Conservation (phyloP, 768 basidiomycete genomes). For the Lactarius hatsudake region DNA sequence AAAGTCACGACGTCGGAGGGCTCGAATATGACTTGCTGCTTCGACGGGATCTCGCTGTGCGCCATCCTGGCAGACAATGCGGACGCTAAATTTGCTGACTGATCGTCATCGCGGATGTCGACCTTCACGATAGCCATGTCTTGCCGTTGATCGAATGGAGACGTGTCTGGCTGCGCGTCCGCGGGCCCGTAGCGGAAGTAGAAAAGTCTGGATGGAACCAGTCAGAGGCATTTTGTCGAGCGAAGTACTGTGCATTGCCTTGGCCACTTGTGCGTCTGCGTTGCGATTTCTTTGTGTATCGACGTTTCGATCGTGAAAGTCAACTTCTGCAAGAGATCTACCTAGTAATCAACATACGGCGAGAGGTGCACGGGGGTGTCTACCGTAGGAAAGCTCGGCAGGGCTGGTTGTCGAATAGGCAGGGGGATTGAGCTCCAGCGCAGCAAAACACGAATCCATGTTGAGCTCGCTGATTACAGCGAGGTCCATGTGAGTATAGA, state of each 20-base stretch:
- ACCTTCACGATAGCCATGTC: slow-evolving; percentile 52
- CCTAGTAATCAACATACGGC: slow-evolving; percentile 22
- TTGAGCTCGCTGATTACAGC: slow-evolving; percentile 56
- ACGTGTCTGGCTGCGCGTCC: slow-evolving; percentile 36
- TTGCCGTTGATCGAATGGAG: slow-evolving; percentile 29
- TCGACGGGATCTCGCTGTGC: slow-evolving; percentile 30
- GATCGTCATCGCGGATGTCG: slow-evolving; percentile 42
- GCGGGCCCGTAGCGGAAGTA: slow-evolving; percentile 55
- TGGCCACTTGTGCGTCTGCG: slow-evolving; percentile 41
- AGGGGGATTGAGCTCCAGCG: slow-evolving; percentile 44
- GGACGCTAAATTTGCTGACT: slow-evolving; percentile 58
- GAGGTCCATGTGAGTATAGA: slow-evolving; percentile 69
- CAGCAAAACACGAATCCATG: slow-evolving; percentile 48
- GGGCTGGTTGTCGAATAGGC: slow-evolving; percentile 37
- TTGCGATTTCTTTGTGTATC: slow-evolving; percentile 21
- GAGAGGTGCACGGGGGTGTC: slow-evolving; percentile 3
- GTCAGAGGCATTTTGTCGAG: slow-evolving; percentile 7
- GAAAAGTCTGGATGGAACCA: slow-evolving; percentile 42
- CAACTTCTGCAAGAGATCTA: slow-evolving; percentile 52
- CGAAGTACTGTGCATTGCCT: slow-evolving; percentile 32
- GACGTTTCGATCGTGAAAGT: slow-evolving; percentile 42
- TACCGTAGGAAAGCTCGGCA: slow-evolving; percentile 40
- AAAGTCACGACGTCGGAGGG: slow-evolving; percentile 66
- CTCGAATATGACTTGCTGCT: slow-evolving; percentile 57
- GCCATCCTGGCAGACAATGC: slow-evolving; percentile 34